These are phyloP conservation scores for Drechslerella stenobrocha DNA, from an alignment of 2,329 filamentous ascomycete species.

Conservation along the genomic window DNA sequence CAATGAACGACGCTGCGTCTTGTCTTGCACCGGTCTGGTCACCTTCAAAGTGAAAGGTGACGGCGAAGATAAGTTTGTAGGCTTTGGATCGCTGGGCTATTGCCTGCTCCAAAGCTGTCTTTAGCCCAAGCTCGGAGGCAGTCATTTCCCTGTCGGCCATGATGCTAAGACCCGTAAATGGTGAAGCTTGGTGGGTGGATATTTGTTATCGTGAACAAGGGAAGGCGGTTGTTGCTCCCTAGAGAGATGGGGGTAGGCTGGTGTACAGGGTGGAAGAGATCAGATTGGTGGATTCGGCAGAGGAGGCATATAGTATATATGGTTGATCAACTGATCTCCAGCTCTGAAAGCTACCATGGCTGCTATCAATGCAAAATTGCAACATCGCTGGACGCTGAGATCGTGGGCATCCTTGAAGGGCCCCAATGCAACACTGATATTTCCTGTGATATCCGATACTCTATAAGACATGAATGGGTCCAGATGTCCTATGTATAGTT, in stretches of 20 bases:
- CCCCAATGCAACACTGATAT: too few species aligned
- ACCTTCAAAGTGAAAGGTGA: conserved; percentile 8
- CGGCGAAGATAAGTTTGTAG: conserved; percentile 2
- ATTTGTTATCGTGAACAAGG: not conserved
- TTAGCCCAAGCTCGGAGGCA: not conserved
- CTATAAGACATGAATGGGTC: too few species aligned
- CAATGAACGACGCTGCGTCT: conserved; percentile 1
- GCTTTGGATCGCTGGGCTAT: not conserved
- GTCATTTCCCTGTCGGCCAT: not conserved
- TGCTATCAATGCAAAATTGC: too few species aligned
- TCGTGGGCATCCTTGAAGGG: too few species aligned
- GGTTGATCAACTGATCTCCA: not conserved
- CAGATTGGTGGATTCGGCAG: not conserved
- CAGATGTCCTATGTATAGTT: too few species aligned
- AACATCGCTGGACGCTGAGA: too few species aligned
- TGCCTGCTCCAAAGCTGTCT: conserved; percentile 2
- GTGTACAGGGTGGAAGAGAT: not conserved
- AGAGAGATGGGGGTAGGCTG: not conserved
- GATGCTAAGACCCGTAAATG: not conserved
- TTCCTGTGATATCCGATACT: too few species aligned
- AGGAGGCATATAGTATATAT: not conserved
- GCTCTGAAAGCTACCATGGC: too few species aligned
- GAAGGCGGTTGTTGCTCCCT: too few species aligned
- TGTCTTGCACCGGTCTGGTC: conserved; percentile 3
- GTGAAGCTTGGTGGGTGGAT: not conserved